A percentile compares a stretch with the other conserved stretches of the same genome.
phyloP scores from a whole-genome alignment of 1,139 yeast species.

The Saccharomyces hybrid region DNA sequence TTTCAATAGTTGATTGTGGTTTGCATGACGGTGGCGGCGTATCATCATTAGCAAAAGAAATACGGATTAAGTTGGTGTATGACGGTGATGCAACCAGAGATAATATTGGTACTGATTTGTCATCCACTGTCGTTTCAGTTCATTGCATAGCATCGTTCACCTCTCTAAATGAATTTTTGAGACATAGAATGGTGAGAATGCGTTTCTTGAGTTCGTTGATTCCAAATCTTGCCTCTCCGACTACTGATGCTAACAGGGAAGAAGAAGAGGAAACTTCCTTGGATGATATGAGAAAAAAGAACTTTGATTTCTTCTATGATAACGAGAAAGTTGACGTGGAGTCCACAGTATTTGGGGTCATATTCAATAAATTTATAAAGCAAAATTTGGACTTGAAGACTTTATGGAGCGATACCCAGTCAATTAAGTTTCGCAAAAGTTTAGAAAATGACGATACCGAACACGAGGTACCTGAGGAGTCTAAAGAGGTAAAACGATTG shows the following conservation, averaged over 20 bases:
- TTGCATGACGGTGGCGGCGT: slow-evolving; percentile 35
- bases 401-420: slow-evolving; percentile 54
- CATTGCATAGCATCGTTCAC: slow-evolving; percentile 85
- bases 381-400: slow-evolving; percentile 38
- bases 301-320: slow-evolving; percentile 54
- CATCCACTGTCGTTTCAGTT: slow-evolving; percentile 52
- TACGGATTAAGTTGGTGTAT: slow-evolving; percentile 46
- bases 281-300: slow-evolving; percentile 31
- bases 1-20: slow-evolving; percentile 61
- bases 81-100: slow-evolving; percentile 31
- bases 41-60: slow-evolving; percentile 64
- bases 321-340: slow-evolving; percentile 59
- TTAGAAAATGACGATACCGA: slow-evolving; percentile 19
- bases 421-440: slow-evolving; percentile 45
- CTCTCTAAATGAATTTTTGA: slow-evolving; percentile 59
- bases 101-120: slow-evolving; percentile 33
- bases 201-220: slow-evolving; percentile 19
- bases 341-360: slow-evolving; percentile 74
- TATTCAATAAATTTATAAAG: slow-evolving; percentile 47
- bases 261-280: slow-evolving; percentile 1
- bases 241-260: not conserved
- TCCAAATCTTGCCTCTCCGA: slow-evolving; percentile 12
- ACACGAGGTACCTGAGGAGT: slow-evolving; percentile 18
- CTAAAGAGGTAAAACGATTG: slow-evolving; percentile 8
- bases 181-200: slow-evolving; percentile 32